Base-by-base conservation (phyloP, 1,139 yeast species). In the Suzukiozyma palmioleophila region DNA sequence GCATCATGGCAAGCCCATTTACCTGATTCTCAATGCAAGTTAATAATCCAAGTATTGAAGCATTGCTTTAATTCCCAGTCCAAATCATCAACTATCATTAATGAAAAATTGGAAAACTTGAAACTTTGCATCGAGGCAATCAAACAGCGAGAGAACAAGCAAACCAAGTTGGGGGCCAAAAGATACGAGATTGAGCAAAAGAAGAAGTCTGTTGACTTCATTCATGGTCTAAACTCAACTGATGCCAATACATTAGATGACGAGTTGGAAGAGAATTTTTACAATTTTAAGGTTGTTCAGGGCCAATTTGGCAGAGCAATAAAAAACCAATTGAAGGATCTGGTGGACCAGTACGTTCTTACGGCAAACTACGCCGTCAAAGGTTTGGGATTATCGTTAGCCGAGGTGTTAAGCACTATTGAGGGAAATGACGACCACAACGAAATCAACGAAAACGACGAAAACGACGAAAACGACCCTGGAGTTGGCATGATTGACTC, bases 251-350 rank as follows among this genome's bases (percentile, higher is more conserved):
- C 73, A 15, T 56, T 71, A 3, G 61, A 59, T 40, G 84, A 79
- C 48, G 63, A 64, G 36, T 51, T 78, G 27, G 84, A 79, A 50
- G 79, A 75, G 44, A 54, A 68, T 37, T 65, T 64, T 26, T 66
- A 73, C 47, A 69, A 75, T 33, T 60, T 75, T 15, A 74, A 68
- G 38, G 73, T 78, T 22, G 73, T 75, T 8, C 74, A 73, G 43
- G 68, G 64, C 27, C 84, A 79, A 49, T 65, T 69, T 38, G 59
- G 65, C 7, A 62, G 78, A 39, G 63, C 80, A 0, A 68, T 79
- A 14, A 61, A 66, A 29, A 63, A 56, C 15, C 70, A 69, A 9
- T 60, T 79, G 44, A 73, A 64, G 43, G 69, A 66, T 43, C 48
- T 11, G 49, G 50, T 5, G 38, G 42, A 35, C 44, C 49, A 10